Evolutionary conservation across 1,139 yeast genomes (phyloP), one percentile per base, ranked within the genome.

Genomic region (Meyerozyma carpophila): DNA sequence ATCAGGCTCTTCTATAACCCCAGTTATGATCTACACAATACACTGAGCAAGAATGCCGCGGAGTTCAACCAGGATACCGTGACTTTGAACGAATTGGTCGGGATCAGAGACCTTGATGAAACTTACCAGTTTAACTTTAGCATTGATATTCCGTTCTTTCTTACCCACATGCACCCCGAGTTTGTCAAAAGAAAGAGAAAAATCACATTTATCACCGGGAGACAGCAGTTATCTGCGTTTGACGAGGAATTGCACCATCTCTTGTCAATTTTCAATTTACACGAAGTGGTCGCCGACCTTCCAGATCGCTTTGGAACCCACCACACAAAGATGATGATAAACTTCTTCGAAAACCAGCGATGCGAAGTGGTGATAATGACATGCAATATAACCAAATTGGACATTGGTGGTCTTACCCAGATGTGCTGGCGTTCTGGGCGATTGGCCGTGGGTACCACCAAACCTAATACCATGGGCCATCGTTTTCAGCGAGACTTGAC

Each of bases 271-370:
- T 66, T 57, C 43, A 64, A 68, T 41, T 47, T 69, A 3, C 43
- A 49, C 4, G 67, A 70, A 43, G 56, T 70, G 1, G 49, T 58
- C 1, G 75, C 73, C 0, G 50, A 53, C 13, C 48, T 71, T 5
- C 70, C 73, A 0, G 56, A 55, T 40, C 46, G 65, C 29, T 73
- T 61, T 39, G 78, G 73, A 4, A 72, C 83, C 2, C 90, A 84
- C 55, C 90, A 84, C 56, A 72, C 86, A 2, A 84, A 84, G 53
- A 66, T 83, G 77, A 79, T 83, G 73, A 62, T 84, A 13, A 82
- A 82, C 54, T 66, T 75, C 46, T 79, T 66, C 51, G 56, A 53
- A 3, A 78, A 75, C 48, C 54, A 54, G 13, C 57, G 57, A 0
- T 44, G 47, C 27, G 80, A 75, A 52, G 57, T 83, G 0, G 75